A percentile compares a stretch with the other conserved stretches of the same genome.
Conservation (phyloP, 2,329 filamentous ascomycete genomes). For the Scedosporium dehoogii region DNA sequence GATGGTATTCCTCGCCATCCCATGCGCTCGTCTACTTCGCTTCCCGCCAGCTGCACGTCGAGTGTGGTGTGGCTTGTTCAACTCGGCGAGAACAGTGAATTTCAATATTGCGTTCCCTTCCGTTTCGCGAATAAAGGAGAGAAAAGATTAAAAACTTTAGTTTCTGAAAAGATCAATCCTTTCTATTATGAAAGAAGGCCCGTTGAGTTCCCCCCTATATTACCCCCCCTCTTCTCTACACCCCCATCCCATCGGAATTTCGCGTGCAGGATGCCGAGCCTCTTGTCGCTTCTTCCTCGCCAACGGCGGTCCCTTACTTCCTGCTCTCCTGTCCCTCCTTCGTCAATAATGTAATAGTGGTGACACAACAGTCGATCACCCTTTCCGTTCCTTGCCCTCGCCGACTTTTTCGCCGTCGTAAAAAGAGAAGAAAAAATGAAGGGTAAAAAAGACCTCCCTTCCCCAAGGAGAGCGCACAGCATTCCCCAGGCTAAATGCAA, state of each 20-base stretch:
- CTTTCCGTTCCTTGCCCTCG: not conserved
- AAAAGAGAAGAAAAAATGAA: not conserved
- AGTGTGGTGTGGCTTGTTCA: too few species aligned
- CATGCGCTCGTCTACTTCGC: too few species aligned
- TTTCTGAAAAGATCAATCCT: not conserved
- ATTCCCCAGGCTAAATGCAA: not conserved
- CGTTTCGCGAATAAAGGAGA: too few species aligned
- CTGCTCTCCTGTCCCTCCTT: not conserved
- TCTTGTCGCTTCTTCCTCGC: not conserved
- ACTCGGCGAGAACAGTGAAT: too few species aligned
- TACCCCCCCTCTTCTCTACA: not conserved
- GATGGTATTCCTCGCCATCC: too few species aligned
- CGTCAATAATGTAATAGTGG: not conserved
- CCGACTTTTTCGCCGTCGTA: not conserved
- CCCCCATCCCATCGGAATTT: not conserved
- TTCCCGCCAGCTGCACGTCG: too few species aligned
- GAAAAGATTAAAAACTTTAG: not conserved
- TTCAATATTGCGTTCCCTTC: too few species aligned
- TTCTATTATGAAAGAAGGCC: not conserved
- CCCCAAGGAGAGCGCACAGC: not conserved
- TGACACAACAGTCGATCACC: not conserved
- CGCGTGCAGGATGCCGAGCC: not conserved
- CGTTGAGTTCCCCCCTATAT: not conserved
- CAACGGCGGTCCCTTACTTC: not conserved
- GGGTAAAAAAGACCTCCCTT: not conserved